phyloP scores from a whole-genome alignment of 2,329 filamentous ascomycete genomes.

The Herpotrichia juniperi region DNA sequence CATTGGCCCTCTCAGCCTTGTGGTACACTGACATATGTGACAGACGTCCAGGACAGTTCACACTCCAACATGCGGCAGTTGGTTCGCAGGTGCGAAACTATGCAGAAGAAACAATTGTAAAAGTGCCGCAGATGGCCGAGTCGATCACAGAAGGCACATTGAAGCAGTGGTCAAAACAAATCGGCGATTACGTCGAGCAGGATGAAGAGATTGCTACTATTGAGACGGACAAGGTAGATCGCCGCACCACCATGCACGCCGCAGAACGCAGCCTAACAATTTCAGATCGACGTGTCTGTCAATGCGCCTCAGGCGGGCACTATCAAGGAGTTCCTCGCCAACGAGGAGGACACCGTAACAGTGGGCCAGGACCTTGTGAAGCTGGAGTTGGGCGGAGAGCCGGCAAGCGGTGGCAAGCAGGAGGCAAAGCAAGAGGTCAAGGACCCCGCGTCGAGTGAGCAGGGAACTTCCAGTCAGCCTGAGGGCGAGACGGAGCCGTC shows the following conservation, averaged over 20 bases:
- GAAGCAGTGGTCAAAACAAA: constrained; percentile 91
- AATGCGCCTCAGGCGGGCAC: constrained; percentile 90
- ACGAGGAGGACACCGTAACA: constrained; percentile 92
- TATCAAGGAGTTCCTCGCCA: constrained; percentile 89
- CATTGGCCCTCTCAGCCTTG: constrained; percentile 11
- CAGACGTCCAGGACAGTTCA: constrained; percentile 37
- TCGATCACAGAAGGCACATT: constrained; percentile 97
- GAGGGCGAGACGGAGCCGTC: constrained; percentile 56
- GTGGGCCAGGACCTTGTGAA: constrained; percentile 92
- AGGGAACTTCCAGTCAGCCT: constrained; percentile 63
- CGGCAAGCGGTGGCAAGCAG: constrained; percentile 59
- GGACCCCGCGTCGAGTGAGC: constrained; percentile 62
- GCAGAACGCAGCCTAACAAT: background rate
- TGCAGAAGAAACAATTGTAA: constrained; percentile 82
- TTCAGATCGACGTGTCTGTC: constrained; percentile 91
- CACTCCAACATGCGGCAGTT: constrained; percentile 30
- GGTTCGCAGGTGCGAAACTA: constrained; percentile 44
- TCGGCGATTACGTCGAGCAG: constrained; percentile 91
- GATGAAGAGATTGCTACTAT: constrained; percentile 99
- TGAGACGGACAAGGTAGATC: constrained; percentile 98
- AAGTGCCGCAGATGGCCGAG: constrained; percentile 98
- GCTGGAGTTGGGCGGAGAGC: constrained; percentile 71
- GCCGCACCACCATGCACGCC: constrained; percentile 13
- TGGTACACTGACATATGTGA: constrained; percentile 18
- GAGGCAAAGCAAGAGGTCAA: constrained; percentile 64